Percentiles rank a stretch among this genome's conserved stretches.
Evolutionary conservation across 2,329 filamentous ascomycete species (phyloP).

Genomic region (Sordariomycetes sp.): DNA sequence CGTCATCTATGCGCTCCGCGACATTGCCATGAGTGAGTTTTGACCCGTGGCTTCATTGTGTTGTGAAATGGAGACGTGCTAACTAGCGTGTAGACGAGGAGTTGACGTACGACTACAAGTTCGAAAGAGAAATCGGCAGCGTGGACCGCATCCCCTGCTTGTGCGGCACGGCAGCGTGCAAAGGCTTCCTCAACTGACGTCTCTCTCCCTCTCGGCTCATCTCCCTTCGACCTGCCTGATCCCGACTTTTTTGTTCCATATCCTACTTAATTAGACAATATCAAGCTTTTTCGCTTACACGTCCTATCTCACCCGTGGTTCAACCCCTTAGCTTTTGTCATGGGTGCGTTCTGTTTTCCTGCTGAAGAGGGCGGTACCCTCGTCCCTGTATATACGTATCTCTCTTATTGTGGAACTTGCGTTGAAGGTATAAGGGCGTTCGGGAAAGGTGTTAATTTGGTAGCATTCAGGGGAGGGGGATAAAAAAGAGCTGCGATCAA

Average conservation of each 20-base stretch:
- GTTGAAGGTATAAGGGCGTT: no score
- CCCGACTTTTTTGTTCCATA: not conserved
- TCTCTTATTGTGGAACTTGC: not conserved
- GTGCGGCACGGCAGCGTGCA: conserved; percentile 90
- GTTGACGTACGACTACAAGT: conserved; percentile 99
- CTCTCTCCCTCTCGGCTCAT: not conserved
- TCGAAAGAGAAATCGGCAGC: conserved; percentile 91
- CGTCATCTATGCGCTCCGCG: conserved; percentile 93
- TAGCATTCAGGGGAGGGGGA: no score
- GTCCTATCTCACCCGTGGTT: not conserved
- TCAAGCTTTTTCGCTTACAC: not conserved
- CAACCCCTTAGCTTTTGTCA: not conserved
- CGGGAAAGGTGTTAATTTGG: no score
- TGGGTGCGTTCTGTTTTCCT: not conserved
- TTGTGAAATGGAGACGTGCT: not conserved
- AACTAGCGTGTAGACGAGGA: conserved; percentile 62
- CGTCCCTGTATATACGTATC: not conserved
- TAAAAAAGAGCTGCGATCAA: no score
- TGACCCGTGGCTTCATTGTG: not conserved
- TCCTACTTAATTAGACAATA: not conserved
- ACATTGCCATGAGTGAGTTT: conserved; percentile 82
- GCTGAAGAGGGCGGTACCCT: not conserved
- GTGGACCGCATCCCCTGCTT: conserved; percentile 94
- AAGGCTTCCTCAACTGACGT: conserved; percentile 87
- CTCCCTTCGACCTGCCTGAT: not conserved